These are phyloP conservation scores for Talaromyces sp. DNA, from an alignment of 2,329 filamentous ascomycete species.

Conservation along the genomic window DNA sequence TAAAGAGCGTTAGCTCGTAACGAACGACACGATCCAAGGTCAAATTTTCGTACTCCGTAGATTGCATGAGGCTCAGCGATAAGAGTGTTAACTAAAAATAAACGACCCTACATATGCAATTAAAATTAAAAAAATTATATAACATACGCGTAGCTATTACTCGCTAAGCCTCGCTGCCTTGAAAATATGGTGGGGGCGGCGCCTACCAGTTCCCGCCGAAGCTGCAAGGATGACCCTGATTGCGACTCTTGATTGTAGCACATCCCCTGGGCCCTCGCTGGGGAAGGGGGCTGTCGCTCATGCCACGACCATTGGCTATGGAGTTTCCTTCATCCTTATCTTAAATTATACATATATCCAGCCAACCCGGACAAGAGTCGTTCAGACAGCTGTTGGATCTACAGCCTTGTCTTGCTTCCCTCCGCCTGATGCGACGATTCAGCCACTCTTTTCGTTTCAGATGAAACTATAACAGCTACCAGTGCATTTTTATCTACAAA, in stretches of 20 bases:
- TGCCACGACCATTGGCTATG: slow-evolving; percentile 4
- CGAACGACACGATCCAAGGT: neutral
- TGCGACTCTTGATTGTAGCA: neutral
- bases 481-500: neutral
- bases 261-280: neutral
- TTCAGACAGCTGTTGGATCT: neutral
- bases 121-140: neutral
- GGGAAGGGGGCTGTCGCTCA: slow-evolving; percentile 4
- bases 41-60: neutral
- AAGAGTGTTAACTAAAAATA: neutral
- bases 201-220: slow-evolving; percentile 11
- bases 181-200: slow-evolving; percentile 1
- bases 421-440: slow-evolving; percentile 8
- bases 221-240: slow-evolving; percentile 8
- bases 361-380: slow-evolving; percentile 5
- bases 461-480: neutral
- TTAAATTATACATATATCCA: neutral
- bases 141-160: neutral
- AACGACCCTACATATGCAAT: neutral
- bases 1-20: neutral
- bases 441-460: slow-evolving; percentile 5
- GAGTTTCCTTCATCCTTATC: neutral
- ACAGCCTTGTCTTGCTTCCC: slow-evolving; percentile 11
- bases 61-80: slow-evolving; percentile 3
- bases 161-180: slow-evolving; percentile 4